phyloP scores from a whole-genome alignment of 495 filamentous ascomycete species.

The Penicillium bovifimosum region DNA sequence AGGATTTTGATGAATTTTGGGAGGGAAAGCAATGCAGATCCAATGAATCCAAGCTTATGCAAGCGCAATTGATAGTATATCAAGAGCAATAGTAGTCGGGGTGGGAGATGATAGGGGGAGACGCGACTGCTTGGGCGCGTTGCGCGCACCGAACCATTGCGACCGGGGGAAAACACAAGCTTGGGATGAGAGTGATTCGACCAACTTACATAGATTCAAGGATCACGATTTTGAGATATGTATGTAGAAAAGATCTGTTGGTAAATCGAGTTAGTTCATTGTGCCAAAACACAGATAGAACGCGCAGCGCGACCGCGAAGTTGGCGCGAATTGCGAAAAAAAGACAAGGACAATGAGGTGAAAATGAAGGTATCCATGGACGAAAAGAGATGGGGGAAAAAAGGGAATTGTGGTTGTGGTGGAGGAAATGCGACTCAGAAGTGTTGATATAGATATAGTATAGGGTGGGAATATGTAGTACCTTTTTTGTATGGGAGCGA shows the following conservation, averaged over 20 bases:
- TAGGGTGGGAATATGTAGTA: constrained; percentile 36
- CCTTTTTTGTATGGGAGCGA: constrained; percentile 50
- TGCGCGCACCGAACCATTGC: constrained; percentile 3
- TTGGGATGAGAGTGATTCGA: neutral
- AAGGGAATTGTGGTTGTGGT: constrained; percentile 16
- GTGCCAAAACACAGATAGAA: neutral
- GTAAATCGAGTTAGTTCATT: constrained; percentile 8
- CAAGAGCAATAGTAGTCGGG: constrained; percentile 5
- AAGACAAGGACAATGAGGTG: constrained; percentile 11
- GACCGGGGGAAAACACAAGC: neutral
- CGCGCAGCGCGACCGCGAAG: constrained; percentile 11
- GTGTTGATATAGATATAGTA: constrained; percentile 32
- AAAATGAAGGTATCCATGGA: constrained; percentile 12
- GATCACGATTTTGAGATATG: neutral
- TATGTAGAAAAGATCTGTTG: neutral
- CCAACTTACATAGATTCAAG: constrained; percentile 4
- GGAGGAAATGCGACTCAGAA: constrained; percentile 16
- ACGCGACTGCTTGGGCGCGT: constrained; percentile 1
- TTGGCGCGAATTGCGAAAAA: constrained; percentile 21
- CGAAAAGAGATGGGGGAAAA: constrained; percentile 17
- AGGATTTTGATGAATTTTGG: neutral
- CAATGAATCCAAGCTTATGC: neutral
- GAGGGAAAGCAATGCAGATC: neutral
- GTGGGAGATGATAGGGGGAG: neutral
- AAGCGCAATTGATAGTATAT: neutral